A percentile compares a stretch with the other conserved stretches of the same genome.
phyloP scores from a whole-genome alignment of 169 alveolate genomes.

The Plasmodium inui region DNA sequence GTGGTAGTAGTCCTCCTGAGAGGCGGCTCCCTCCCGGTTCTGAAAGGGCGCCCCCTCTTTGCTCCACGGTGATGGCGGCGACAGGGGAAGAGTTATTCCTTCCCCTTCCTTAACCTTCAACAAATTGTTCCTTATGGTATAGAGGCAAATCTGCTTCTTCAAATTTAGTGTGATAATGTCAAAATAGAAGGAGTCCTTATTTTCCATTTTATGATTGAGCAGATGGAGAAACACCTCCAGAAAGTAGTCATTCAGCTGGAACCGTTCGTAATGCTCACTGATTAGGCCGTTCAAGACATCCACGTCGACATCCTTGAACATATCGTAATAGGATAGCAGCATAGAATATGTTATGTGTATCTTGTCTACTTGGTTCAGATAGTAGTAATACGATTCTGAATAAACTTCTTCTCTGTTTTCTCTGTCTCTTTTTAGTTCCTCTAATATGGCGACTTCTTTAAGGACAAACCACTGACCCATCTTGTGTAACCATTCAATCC shows the following conservation, averaged over 20 bases:
- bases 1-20: constrained; percentile 7
- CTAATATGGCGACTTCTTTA: not conserved
- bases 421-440: not conserved
- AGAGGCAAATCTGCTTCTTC: constrained; percentile 17
- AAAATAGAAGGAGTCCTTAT: constrained; percentile 15
- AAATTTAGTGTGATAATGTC: constrained; percentile 47
- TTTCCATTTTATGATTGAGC: constrained; percentile 15
- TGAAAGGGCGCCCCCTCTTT: too few species aligned
- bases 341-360: not conserved
- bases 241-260: constrained; percentile 41
- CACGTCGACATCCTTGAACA: constrained; percentile 41
- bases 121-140: constrained; percentile 11
- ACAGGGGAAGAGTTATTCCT: not conserved
- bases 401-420: not conserved
- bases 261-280: constrained; percentile 31
- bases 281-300: constrained; percentile 11
- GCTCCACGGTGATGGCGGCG: not conserved
- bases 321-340: constrained; percentile 28
- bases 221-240: constrained; percentile 20
- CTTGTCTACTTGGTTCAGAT: constrained; percentile 3
- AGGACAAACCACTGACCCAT: constrained; percentile 11
- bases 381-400: constrained; percentile 48
- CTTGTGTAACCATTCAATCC: not conserved
- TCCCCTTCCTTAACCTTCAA: not conserved
- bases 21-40: too few species aligned